Evolutionary conservation across 306 rosid genomes (phyloP), one percentile per base, ranked within the genome.

Genomic region (Trifolium fragiferum): DNA sequence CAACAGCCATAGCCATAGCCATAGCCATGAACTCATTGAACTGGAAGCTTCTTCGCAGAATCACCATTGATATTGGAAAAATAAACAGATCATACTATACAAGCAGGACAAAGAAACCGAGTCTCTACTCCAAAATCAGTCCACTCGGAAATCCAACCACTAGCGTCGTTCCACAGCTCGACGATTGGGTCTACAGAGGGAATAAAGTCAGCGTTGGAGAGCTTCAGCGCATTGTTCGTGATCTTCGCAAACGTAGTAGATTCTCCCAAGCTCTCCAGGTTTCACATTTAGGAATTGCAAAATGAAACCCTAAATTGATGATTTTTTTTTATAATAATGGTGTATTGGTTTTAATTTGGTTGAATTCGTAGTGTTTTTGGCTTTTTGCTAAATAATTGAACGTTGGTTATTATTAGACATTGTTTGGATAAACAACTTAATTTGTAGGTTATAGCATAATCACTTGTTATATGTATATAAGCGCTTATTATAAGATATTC

Each of bases 241-340:
- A 91, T 80, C 90, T 93, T 58, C 93, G 97, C 72, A 93, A 89
- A 76, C 92, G 96, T 49, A 83, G 77, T 55, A 87, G 96, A 32
- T 91, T 88, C 79, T 46, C 84, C 14, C 98, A 93, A 50, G 93
- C 96, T 32, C 92, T 90, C 3, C 81, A 93, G 90, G 97, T 89
- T 51, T 54, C 58, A 10, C 46, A 64, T 7, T 61, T 5, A 18
- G 19, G 54, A 72, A 25, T 25, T 16, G 44, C 27, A 75, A 14
- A 10, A 10, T 32, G 25, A 51, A 32, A 41, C 53, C 27, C 41
- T 4, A 41, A 62, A 19, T 12, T 41, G 59, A 10, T 51, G 12
- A 13, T 1, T 12, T 4, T n/a, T 33, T 46, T 8, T 25, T 25
- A 20, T 15, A 54, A 3, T 0, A 19, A 7, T 6, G 15, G 40